Conservation (phyloP, 768 basidiomycete species). For the Termitomyces sp. region DNA sequence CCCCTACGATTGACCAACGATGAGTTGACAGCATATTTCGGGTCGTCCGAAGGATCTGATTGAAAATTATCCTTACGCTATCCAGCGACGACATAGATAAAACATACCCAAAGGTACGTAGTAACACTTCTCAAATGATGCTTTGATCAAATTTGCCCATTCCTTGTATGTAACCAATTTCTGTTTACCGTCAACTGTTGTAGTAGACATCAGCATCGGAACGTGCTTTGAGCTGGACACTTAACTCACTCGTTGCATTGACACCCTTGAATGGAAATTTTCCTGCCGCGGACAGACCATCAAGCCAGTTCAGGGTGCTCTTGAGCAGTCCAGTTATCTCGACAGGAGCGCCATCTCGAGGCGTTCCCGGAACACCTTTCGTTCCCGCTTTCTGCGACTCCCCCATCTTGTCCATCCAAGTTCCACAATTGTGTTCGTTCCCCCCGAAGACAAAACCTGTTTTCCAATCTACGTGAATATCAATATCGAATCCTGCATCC, state of each 20-base stretch:
- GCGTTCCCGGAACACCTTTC: conserved; percentile 94
- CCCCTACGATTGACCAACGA: conserved; percentile 81
- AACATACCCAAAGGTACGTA: conserved; percentile 76
- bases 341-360: conserved; percentile 91
- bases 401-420: conserved; percentile 99
- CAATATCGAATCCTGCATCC: conserved; percentile 87
- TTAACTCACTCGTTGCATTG: conserved; percentile 59
- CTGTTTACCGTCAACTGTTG: conserved; percentile 63
- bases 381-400: conserved; percentile 88
- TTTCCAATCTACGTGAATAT: conserved; percentile 92
- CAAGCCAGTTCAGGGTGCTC: conserved; percentile 89
- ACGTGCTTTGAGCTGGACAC: neutral
- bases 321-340: conserved; percentile 94
- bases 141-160: conserved; percentile 82
- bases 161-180: conserved; percentile 80
- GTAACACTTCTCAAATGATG: conserved; percentile 85
- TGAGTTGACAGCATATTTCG: conserved; percentile 61
- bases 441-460: conserved; percentile 90
- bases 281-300: conserved; percentile 52
- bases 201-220: neutral
- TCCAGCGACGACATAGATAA: neutral
- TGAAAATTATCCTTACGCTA: neutral
- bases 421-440: conserved; percentile 80
- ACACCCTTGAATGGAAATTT: conserved; percentile 92
- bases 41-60: conserved; percentile 67